Evolutionary conservation across 1,284 basidiomycete species (phyloP), one percentile per base, ranked within the genome.

Genomic region (Pisolithus thermaeus): DNA sequence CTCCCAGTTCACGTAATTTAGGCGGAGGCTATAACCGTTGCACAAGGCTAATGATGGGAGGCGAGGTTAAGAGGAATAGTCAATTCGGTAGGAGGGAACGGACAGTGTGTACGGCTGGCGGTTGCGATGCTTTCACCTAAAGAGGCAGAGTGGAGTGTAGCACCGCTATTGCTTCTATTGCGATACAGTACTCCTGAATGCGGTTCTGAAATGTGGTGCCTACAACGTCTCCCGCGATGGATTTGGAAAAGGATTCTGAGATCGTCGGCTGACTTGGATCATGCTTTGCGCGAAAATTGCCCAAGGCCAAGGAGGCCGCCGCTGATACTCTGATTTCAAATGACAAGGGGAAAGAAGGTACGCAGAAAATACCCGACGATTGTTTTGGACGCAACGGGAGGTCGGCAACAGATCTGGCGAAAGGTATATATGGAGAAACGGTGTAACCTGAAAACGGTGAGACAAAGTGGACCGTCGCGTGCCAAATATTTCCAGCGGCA

Each of bases 241-340:
- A 18, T 75, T 64, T 0, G 75, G 68, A 47, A 80, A 69, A 63
- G 77, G 23, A 25, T 81, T 60, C 78, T 76, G 43, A 91, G 75
- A 63, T 91, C 88, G 60, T 90, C 88, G 35, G 80, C 87, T 2
- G 87, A 90, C 60, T 75, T 80, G 12, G 87, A 89, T 87, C 87
- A 90, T 9, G 75, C 78, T 64, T 80, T 84, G 54, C 79, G 76
- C 1, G 85, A 83, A 20, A 16, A 86, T 78, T 46, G 68, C 72
- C 46, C 84, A 50, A 90, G 73, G 67, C 89, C 86, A 2, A 85
- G 85, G 2, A 79, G 70, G 35, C 73, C 73, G 5, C 68, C 67
- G 46, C 66, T 58, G 28, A 52, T 43, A 46, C 58, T 64, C 49
- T 58, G 23, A 58, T 53, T 77, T 63, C 18, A 60, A 67, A 56